Evolutionary conservation across 495 filamentous ascomycete genomes (phyloP).

Genomic region (Aspergillus sclerotioniger): DNA sequence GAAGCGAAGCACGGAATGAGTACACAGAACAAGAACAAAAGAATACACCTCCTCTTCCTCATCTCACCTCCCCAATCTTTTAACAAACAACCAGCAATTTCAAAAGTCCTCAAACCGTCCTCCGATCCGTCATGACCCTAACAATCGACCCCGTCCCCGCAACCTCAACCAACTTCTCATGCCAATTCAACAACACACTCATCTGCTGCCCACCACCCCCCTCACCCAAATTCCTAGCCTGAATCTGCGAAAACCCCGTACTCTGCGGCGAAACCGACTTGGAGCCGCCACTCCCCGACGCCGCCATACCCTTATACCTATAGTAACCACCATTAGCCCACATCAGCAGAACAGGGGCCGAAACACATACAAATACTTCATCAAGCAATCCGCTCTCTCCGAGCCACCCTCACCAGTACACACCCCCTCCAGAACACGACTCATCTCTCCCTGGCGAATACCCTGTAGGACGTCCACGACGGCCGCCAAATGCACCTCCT

Average conservation of each 20-base stretch:
- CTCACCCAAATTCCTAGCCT: conserved; percentile 62
- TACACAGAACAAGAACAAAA: not conserved
- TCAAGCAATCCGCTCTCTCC: conserved; percentile 58
- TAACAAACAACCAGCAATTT: not conserved
- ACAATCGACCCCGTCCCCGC: conserved; percentile 84
- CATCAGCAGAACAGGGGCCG: conserved; percentile 1
- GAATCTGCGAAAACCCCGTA: conserved; percentile 85
- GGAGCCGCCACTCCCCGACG: conserved; percentile 34
- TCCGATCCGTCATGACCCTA: conserved; percentile 86
- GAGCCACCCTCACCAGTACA: conserved; percentile 67
- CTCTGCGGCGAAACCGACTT: conserved; percentile 69
- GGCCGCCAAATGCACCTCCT: conserved; percentile 79
- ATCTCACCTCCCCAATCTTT: not conserved
- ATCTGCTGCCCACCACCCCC: conserved; percentile 82
- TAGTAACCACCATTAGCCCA: conserved; percentile 11
- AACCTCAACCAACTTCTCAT: conserved; percentile 91
- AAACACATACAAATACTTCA: conserved; percentile 50
- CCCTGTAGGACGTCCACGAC: conserved; percentile 86
- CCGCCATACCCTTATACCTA: conserved; percentile 84
- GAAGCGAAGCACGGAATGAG: not conserved
- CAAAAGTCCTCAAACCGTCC: conserved; percentile 65
- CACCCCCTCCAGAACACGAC: conserved; percentile 73
- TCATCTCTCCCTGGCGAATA: conserved; percentile 89
- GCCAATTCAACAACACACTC: conserved; percentile 93
- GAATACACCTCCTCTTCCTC: not conserved